A percentile compares a stretch with the other conserved stretches of the same genome.
Evolutionary conservation across 108 stramenopile genomes (phyloP).

Genomic region (Skeletonema marinoi): DNA sequence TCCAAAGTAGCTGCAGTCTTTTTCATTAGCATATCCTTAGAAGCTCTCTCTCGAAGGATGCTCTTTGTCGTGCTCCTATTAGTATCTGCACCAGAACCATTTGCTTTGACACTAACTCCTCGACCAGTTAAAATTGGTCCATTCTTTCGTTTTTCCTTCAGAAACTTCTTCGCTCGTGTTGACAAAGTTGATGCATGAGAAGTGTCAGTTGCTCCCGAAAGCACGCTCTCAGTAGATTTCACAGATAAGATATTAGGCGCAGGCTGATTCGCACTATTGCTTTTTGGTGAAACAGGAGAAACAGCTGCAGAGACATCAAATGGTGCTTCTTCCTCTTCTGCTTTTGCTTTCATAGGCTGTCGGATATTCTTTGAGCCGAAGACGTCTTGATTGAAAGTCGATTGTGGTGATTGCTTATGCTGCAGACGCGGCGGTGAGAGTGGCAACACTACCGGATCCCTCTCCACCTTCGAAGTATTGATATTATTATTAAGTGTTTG

Average conservation of each 20-base stretch:
- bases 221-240: constrained; percentile 13
- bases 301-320: background rate
- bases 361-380: background rate
- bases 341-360: background rate
- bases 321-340: background rate
- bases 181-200: constrained; percentile 31
- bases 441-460: background rate
- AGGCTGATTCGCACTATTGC: background rate
- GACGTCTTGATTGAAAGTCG: background rate
- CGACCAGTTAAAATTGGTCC: background rate
- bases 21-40: background rate
- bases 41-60: constrained; percentile 15
- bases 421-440: background rate
- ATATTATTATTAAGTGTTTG: background rate
- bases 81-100: background rate
- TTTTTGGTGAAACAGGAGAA: background rate
- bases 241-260: background rate
- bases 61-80: constrained; percentile 17
- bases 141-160: constrained; percentile 36
- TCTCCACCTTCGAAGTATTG: background rate
- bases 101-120: background rate
- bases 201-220: constrained; percentile 24
- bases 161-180: constrained; percentile 31
- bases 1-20: background rate
- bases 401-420: background rate